Evolutionary conservation across 2,329 filamentous ascomycete species (phyloP).

Genomic region (Colletotrichum limetticola): DNA sequence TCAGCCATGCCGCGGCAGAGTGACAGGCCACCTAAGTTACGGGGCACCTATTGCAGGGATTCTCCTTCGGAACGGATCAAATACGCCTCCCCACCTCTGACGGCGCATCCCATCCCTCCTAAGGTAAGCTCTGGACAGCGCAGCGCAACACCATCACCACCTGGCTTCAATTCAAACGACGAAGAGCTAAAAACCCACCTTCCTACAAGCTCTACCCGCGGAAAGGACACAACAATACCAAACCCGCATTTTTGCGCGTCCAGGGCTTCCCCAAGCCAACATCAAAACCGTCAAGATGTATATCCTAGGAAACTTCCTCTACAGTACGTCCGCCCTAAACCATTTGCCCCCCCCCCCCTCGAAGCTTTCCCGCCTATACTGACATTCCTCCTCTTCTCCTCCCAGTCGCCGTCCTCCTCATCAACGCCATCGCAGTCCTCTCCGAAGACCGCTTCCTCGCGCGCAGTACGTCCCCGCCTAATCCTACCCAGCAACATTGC

Average conservation of each 20-base stretch:
- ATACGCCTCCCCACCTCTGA: neutral
- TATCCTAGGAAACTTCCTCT: slow-evolving; percentile 78
- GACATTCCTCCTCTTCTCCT: neutral
- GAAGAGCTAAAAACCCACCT: neutral
- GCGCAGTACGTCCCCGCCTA: slow-evolving; percentile 58
- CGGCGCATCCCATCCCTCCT: slow-evolving; percentile 9
- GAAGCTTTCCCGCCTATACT: neutral
- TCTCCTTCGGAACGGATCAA: slow-evolving; percentile 26
- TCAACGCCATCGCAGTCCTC: slow-evolving; percentile 93
- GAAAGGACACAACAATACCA: neutral
- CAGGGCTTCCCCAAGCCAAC: neutral
- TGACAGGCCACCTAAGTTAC: neutral
- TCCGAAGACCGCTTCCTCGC: slow-evolving; percentile 94
- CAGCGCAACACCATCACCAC: slow-evolving; percentile 21
- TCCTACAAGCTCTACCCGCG: neutral
- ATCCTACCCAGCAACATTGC: neutral
- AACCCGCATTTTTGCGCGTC: neutral
- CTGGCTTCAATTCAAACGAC: slow-evolving; percentile 9
- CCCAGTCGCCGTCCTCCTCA: slow-evolving; percentile 80
- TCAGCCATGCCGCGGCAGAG: neutral
- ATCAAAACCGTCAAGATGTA: slow-evolving; percentile 62
- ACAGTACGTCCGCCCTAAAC: slow-evolving; percentile 51
- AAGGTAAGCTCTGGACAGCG: slow-evolving; percentile 23
- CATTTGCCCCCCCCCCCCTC: neutral
- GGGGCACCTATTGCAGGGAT: neutral